Evolutionary conservation across 352 stramenopile species (phyloP).

Genomic region (Halophytophthora batemanensis): DNA sequence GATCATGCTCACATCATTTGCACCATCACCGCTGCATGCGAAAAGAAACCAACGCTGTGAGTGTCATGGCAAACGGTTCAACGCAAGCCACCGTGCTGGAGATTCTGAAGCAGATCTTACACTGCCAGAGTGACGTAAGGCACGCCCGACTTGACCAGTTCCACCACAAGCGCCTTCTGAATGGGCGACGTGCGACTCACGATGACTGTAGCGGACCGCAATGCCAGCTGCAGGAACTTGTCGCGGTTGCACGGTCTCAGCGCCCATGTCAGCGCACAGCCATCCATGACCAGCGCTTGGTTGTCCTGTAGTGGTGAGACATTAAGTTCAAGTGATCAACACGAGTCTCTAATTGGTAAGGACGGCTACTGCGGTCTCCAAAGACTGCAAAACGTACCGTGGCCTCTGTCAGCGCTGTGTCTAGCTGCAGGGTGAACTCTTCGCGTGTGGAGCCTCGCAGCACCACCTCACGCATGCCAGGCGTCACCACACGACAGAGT

Average conservation of each 20-base stretch:
- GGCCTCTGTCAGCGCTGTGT: slow-evolving; percentile 43
- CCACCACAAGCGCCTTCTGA: slow-evolving; percentile 91
- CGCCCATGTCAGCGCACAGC: slow-evolving; percentile 54
- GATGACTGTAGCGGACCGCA: slow-evolving; percentile 81
- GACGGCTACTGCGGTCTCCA: no score
- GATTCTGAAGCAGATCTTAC: slow-evolving; percentile 46
- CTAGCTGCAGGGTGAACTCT: slow-evolving; percentile 51
- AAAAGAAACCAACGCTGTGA: neutral
- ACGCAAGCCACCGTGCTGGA: no score
- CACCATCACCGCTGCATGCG: slow-evolving; percentile 92
- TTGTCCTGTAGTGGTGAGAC: slow-evolving; percentile 44
- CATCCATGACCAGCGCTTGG: slow-evolving; percentile 69
- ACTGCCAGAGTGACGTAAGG: slow-evolving; percentile 92
- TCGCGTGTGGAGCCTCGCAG: slow-evolving; percentile 40
- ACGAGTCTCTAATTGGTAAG: neutral
- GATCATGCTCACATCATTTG: slow-evolving; percentile 99
- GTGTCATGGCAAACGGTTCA: neutral
- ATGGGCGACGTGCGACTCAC: slow-evolving; percentile 87
- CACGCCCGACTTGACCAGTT: slow-evolving; percentile 89
- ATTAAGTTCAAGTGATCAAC: no score
- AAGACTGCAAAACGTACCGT: slow-evolving; percentile 18
- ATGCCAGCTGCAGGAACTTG: slow-evolving; percentile 64
- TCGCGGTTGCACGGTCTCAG: slow-evolving; percentile 50
- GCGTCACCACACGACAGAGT: slow-evolving; percentile 79
- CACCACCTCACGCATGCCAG: slow-evolving; percentile 79